A percentile compares a stretch with the other conserved stretches of the same genome.
These are phyloP conservation scores for Cenococcum geophilum DNA, from an alignment of 495 filamentous ascomycete genomes.

Conservation along the genomic window DNA sequence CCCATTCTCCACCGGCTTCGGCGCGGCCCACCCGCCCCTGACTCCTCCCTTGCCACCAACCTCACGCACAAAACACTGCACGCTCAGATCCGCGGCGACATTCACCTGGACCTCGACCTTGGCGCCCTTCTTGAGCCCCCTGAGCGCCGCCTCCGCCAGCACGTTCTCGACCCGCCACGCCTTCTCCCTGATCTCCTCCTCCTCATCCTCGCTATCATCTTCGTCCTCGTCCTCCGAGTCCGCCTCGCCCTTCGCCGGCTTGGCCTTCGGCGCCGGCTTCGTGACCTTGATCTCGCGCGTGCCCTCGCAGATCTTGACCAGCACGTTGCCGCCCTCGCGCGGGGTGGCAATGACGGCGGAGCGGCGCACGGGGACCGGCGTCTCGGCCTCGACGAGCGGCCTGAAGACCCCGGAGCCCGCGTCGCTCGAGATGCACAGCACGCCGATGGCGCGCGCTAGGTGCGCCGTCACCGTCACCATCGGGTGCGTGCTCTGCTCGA, in stretches of 20 bases:
- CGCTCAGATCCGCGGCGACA: slow-evolving; percentile 66
- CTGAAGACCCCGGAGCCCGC: slow-evolving; percentile 60
- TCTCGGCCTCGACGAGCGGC: slow-evolving; percentile 73
- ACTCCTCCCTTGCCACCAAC: slow-evolving; percentile 81
- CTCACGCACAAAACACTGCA: slow-evolving; percentile 76
- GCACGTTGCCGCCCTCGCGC: slow-evolving; percentile 73
- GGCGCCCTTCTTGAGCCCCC: slow-evolving; percentile 73
- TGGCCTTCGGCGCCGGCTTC: slow-evolving; percentile 68
- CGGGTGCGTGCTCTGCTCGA: slow-evolving; percentile 91
- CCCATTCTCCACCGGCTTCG: slow-evolving; percentile 39
- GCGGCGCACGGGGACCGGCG: slow-evolving; percentile 81
- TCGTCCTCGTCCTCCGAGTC: slow-evolving; percentile 61
- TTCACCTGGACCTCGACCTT: slow-evolving; percentile 93
- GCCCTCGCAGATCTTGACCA: slow-evolving; percentile 83
- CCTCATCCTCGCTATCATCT: slow-evolving; percentile 70
- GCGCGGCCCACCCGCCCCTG: slow-evolving; percentile 58
- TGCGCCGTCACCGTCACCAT: slow-evolving; percentile 91
- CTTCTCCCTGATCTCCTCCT: slow-evolving; percentile 80
- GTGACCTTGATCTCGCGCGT: slow-evolving; percentile 81
- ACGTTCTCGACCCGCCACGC: slow-evolving; percentile 83
- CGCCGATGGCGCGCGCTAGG: slow-evolving; percentile 78
- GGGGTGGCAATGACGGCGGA: slow-evolving; percentile 68
- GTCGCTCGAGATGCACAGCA: slow-evolving; percentile 63
- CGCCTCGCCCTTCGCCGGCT: slow-evolving; percentile 48
- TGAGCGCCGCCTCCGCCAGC: slow-evolving; percentile 80